Evolutionary conservation across 169 alveolate genomes (phyloP).

Genomic region (Cryptosporidium canis): DNA sequence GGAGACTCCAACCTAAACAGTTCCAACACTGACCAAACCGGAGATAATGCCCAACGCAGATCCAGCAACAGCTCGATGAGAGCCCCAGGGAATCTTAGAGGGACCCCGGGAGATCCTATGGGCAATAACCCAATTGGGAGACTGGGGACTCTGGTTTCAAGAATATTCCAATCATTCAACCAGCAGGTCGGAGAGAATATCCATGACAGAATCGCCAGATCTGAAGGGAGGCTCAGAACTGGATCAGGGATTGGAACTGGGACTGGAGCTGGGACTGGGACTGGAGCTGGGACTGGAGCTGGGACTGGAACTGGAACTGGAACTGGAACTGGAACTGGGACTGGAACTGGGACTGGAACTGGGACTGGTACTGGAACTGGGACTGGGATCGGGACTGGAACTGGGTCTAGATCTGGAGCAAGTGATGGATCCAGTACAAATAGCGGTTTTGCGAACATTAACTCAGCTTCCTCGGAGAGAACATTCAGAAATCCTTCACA

Average conservation of each 20-base stretch:
- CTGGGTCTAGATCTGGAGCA: no score
- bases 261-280: not conserved
- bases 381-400: no score
- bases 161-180: conserved; percentile 60
- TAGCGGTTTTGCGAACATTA: not conserved
- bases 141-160: conserved; percentile 57
- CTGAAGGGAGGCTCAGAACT: conserved; percentile 2
- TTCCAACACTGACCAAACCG: not conserved
- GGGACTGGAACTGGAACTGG: not conserved
- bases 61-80: not conserved
- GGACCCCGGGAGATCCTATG: not conserved
- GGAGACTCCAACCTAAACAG: not conserved
- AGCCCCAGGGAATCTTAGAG: not conserved
- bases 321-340: not conserved
- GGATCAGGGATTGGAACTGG: not conserved
- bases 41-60: not conserved
- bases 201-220: not conserved
- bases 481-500: not conserved
- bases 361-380: not conserved
- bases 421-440: no score
- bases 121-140: conserved; percentile 48
- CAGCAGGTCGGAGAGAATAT: conserved; percentile 29
- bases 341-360: not conserved
- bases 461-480: not conserved
- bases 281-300: not conserved